These are phyloP conservation scores for Teunomyces lycoperdinae DNA, from an alignment of 805 yeast genomes.

Conservation along the genomic window DNA sequence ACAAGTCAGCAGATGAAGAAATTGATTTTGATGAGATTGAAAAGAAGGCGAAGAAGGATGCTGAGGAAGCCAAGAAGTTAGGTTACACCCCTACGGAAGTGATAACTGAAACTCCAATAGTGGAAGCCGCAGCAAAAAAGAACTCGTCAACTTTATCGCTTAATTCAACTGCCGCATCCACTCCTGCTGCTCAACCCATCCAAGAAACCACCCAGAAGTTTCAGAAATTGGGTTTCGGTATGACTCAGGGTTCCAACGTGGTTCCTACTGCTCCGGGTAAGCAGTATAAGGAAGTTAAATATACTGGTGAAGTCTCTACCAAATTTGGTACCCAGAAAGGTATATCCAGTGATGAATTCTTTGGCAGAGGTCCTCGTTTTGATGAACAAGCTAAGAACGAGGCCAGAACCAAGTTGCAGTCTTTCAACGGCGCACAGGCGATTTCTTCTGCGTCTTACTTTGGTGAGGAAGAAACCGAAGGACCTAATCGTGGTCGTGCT, in stretches of 20 bases:
- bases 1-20: constrained; percentile 47
- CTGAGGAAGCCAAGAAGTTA: constrained; percentile 58
- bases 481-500: constrained; percentile 19
- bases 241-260: constrained; percentile 65
- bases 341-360: constrained; percentile 91
- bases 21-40: constrained; percentile 61
- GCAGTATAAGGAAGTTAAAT: constrained; percentile 54
- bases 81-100: constrained; percentile 46
- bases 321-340: constrained; percentile 90
- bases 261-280: constrained; percentile 32
- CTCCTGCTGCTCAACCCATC: constrained; percentile 18
- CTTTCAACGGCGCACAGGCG: constrained; percentile 82
- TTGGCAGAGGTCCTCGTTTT: constrained; percentile 78
- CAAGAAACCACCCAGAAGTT: constrained; percentile 62
- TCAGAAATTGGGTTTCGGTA: constrained; percentile 88
- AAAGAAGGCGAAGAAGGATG: constrained; percentile 79
- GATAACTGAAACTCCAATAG: background rate
- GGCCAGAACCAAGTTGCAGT: constrained; percentile 76
- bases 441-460: constrained; percentile 92
- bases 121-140: constrained; percentile 5
- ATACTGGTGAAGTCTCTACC: constrained; percentile 70
- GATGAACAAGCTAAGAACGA: constrained; percentile 77
- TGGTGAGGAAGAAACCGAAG: constrained; percentile 68
- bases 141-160: constrained; percentile 14
- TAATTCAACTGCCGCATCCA: background rate